Conservation (phyloP, 192 early-diverging fungal genomes). For the Anaeromyces robustus region DNA sequence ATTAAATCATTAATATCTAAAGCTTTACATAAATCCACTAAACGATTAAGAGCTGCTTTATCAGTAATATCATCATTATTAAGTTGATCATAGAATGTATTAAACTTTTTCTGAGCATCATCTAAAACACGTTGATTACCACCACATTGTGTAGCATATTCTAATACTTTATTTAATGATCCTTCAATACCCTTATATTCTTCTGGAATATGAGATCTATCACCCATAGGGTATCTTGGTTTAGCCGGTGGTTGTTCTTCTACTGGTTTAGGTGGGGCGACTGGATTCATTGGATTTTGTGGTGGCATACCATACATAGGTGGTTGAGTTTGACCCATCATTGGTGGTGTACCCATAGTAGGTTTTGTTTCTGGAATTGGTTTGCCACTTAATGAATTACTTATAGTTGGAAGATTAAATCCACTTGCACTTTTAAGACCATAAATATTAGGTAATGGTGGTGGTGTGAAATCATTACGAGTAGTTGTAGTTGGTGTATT, state of each 20-base stretch:
- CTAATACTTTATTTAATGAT: background rate
- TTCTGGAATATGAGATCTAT: slow-evolving; percentile 66
- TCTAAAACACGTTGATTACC: slow-evolving; percentile 37
- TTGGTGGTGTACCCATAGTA: background rate
- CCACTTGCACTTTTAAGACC: background rate
- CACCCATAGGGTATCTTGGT: slow-evolving; percentile 41
- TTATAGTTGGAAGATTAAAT: slow-evolving; percentile 2
- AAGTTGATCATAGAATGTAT: slow-evolving; percentile 66
- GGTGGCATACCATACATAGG: slow-evolving; percentile 5
- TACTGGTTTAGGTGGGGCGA: slow-evolving; percentile 6
- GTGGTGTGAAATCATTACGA: background rate
- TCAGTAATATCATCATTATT: slow-evolving; percentile 58
- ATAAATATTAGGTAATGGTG: background rate
- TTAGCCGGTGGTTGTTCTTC: slow-evolving; percentile 18
- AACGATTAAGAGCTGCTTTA: slow-evolving; percentile 34
- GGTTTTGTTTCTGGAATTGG: background rate
- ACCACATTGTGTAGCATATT: background rate
- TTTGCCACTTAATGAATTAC: background rate
- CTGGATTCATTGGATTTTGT: slow-evolving; percentile 14
- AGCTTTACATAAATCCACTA: slow-evolving; percentile 25
- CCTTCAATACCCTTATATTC: slow-evolving; percentile 44
- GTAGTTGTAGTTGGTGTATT: background rate
- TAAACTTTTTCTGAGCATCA: slow-evolving; percentile 72
- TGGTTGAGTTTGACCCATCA: background rate
- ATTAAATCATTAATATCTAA: slow-evolving; percentile 32